Percentiles rank a stretch among this genome's conserved stretches.
Evolutionary conservation across 2,329 filamentous ascomycete genomes (phyloP).

Genomic region (Aschersonia sp.): DNA sequence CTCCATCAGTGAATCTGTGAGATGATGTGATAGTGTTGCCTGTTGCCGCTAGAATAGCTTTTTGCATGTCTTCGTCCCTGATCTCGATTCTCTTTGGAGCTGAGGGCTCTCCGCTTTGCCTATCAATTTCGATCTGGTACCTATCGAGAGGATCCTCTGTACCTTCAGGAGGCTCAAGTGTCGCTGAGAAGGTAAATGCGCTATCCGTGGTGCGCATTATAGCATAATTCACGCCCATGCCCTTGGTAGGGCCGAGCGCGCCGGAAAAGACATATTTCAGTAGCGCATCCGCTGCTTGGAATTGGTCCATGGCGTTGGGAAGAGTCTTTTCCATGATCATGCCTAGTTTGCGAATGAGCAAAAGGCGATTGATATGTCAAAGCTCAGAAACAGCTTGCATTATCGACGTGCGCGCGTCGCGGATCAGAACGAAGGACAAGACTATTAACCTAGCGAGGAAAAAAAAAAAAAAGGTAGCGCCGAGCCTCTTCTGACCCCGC

Average conservation of each 20-base stretch:
- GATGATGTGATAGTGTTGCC: slow-evolving; percentile 5
- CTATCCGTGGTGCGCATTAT: slow-evolving; percentile 5
- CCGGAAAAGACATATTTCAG: slow-evolving; percentile 6
- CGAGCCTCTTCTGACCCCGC: neutral
- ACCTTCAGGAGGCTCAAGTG: slow-evolving; percentile 6
- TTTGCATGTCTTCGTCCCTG: slow-evolving; percentile 3
- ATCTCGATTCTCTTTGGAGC: slow-evolving; percentile 6
- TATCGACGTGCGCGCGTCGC: neutral
- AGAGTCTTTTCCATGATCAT: neutral
- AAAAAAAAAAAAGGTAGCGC: neutral
- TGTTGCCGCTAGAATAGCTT: slow-evolving; percentile 5
- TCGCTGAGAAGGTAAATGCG: slow-evolving; percentile 7
- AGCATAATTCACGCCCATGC: slow-evolving; percentile 6
- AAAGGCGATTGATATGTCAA: neutral
- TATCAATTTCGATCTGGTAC: slow-evolving; percentile 7
- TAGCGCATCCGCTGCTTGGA: slow-evolving; percentile 2
- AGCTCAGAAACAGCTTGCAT: neutral
- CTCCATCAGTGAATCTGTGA: slow-evolving; percentile 4
- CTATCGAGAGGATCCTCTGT: slow-evolving; percentile 4
- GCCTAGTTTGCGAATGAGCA: neutral
- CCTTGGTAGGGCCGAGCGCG: slow-evolving; percentile 7
- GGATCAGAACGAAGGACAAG: neutral
- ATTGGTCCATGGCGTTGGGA: slow-evolving; percentile 1
- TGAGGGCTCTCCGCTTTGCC: slow-evolving; percentile 4
- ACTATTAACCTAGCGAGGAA: neutral